Conservation (phyloP, 2,329 filamentous ascomycete genomes). For the Cladosporium sp. region DNA sequence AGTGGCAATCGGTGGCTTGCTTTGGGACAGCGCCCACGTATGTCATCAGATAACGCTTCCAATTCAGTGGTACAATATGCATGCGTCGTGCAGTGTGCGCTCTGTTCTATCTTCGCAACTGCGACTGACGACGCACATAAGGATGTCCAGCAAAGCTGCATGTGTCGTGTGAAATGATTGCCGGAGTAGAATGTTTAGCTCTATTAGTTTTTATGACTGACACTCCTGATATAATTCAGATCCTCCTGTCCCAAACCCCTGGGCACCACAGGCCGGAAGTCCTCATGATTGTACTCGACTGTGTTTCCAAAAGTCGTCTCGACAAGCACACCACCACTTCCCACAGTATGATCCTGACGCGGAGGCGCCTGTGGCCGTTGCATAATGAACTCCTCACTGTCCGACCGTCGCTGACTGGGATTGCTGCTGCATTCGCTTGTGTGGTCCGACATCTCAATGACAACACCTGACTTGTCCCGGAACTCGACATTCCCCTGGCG, state of each 20-base stretch:
- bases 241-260: neutral
- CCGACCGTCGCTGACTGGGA: neutral
- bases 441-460: constrained; percentile 3
- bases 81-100: neutral
- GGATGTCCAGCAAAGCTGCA: neutral
- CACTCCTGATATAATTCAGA: constrained; percentile 2
- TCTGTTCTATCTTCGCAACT: no score
- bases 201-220: neutral
- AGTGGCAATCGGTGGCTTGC: neutral
- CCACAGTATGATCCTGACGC: neutral
- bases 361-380: neutral
- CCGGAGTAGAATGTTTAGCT: neutral
- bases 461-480: neutral
- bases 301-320: constrained; percentile 4
- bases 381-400: constrained; percentile 9
- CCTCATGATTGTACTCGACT: neutral
- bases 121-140: neutral
- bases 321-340: neutral
- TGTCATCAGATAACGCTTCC: no score
- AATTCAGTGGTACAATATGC: neutral
- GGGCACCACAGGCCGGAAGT: neutral
- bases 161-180: neutral
- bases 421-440: neutral
- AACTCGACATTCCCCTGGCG: neutral
- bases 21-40: neutral